A percentile compares a stretch with the other conserved stretches of the same genome.
Evolutionary conservation across 1,139 yeast species (phyloP).

Genomic region (Wickerhamomyces sp.): DNA sequence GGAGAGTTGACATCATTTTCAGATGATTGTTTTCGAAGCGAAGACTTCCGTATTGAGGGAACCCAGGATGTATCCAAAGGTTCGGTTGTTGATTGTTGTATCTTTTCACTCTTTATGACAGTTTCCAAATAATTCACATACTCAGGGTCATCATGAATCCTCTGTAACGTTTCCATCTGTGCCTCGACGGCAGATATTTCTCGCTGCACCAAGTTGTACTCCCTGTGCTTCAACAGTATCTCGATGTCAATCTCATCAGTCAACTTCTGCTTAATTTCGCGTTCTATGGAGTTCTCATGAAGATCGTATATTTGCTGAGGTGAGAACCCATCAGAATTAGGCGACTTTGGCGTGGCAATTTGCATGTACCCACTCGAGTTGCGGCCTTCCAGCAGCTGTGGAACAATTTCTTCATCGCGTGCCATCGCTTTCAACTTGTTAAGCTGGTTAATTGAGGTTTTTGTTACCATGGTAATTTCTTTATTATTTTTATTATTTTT

Average conservation of each 20-base stretch:
- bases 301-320: slow-evolving; percentile 13
- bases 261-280: slow-evolving; percentile 26
- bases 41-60: slow-evolving; percentile 3
- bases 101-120: slow-evolving; percentile 9
- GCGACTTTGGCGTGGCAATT: slow-evolving; percentile 39
- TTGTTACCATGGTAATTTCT: not conserved
- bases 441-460: not conserved
- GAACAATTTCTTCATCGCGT: not conserved
- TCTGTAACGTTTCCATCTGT: slow-evolving; percentile 49
- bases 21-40: slow-evolving; percentile 3
- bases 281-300: slow-evolving; percentile 7
- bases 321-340: slow-evolving; percentile 28
- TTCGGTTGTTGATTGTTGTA: slow-evolving; percentile 31
- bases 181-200: slow-evolving; percentile 65
- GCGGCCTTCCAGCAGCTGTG: not conserved
- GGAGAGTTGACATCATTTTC: slow-evolving; percentile 5
- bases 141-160: slow-evolving; percentile 44
- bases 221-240: slow-evolving; percentile 65
- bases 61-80: not conserved
- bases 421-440: not conserved
- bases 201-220: slow-evolving; percentile 51
- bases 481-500: not conserved
- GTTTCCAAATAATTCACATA: slow-evolving; percentile 18
- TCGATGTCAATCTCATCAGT: slow-evolving; percentile 56
- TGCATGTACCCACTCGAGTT: slow-evolving; percentile 23